phyloP scores from a whole-genome alignment of 768 basidiomycete genomes.

The Nidularia pulvinata region DNA sequence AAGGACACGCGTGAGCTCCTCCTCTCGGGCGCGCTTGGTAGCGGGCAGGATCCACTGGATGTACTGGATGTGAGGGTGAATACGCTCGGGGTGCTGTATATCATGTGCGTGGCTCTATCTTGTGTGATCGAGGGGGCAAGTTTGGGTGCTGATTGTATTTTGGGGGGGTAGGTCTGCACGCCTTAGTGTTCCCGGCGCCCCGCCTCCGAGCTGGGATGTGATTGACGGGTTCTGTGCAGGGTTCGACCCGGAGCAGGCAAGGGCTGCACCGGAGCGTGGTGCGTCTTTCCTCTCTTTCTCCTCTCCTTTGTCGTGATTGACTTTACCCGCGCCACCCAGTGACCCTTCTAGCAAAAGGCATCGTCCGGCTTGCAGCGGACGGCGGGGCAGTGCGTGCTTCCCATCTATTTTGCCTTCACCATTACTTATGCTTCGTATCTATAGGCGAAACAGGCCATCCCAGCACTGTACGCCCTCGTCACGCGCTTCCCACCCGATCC shows the following conservation, averaged over 20 bases:
- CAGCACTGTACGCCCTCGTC: no score
- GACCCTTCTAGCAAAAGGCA: no score
- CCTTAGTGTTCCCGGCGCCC: conserved; percentile 35
- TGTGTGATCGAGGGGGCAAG: background rate
- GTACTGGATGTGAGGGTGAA: conserved; percentile 54
- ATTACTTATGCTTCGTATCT: no score
- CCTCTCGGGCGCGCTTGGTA: conserved; percentile 49
- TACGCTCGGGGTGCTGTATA: conserved; percentile 69
- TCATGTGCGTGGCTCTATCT: conserved; percentile 56
- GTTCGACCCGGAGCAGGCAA: conserved; percentile 66
- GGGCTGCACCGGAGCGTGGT: conserved; percentile 73
- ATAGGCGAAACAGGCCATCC: no score
- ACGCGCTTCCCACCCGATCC: no score
- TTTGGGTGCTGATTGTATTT: background rate
- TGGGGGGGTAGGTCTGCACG: conserved; percentile 54
- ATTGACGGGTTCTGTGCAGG: conserved; percentile 57
- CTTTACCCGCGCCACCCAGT: no score
- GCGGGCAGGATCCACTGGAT: conserved; percentile 68
- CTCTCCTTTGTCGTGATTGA: background rate
- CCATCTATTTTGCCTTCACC: no score
- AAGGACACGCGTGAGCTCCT: conserved; percentile 61
- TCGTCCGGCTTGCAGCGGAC: no score
- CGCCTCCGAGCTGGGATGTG: conserved; percentile 37
- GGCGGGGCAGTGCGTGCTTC: no score
- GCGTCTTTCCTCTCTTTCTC: conserved; percentile 3